Evolutionary conservation across 768 basidiomycete species (phyloP), one percentile per base, ranked within the genome.

Genomic region (Hygrophoropsis aurantiaca): DNA sequence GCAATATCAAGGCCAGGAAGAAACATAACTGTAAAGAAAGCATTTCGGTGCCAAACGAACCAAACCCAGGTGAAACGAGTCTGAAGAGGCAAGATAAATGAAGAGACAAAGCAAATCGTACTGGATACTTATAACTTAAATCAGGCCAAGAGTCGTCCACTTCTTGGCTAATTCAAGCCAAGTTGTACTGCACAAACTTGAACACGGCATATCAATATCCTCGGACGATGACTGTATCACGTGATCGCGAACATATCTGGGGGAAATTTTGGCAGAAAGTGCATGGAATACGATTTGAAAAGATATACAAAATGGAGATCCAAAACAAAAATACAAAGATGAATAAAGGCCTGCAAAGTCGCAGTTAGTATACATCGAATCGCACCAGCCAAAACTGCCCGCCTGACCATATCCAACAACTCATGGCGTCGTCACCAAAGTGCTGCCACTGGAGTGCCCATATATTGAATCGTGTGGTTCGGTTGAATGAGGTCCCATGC

Each of bases 381-480:
- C 9, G 11, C 36, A n/a, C 20, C 39, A 32, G 15, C 3, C 18
- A 15, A 16, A 36, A 23, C 40, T 27, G 27, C 36, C 40, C 36
- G 20, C 19, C 32, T 19, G n/a, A n/a, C n/a, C n/a, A n/a, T n/a
- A n/a, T n/a, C n/a, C n/a, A n/a, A n/a, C 6, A 30, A 30, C 27
- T 64, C 50, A 66, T 18, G 64, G 66, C 11, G 54, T 58, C 43
- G 66, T 40, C 7, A 66, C 59, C 47, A 68, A 41, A 44, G 26
- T 50, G 11, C 38, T 56, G 27, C 44, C 38, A 21, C n/a, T 39
- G 16, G 58, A 44, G 39, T 64, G 64, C 5, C 56, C 54, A n/a
- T 68, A 68, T 1, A 66, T 34, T 11, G 56, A 24, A 15, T 68
- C 66, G 32, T 44, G 54, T 37, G 62, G 51, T 26, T 66, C 66